Evolutionary conservation across 108 stramenopile species (phyloP), one percentile per base, ranked within the genome.

Genomic region (Nitzschia putrida): DNA sequence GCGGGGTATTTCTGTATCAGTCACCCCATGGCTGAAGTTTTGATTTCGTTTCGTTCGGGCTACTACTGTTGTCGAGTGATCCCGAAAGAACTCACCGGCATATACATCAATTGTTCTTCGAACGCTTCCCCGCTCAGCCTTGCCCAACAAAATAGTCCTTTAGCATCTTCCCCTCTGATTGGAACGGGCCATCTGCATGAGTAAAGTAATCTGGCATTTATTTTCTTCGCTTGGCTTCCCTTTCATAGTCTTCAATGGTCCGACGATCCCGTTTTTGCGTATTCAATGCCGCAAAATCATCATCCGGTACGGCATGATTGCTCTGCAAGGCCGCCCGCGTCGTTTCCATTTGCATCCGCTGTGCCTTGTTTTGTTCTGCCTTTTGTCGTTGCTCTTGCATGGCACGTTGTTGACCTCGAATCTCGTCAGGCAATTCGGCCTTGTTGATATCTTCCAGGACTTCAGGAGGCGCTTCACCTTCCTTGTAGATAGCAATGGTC

Each of bases 241-340:
- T 76, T 66, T 94, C 86, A 60, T 88, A 88, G 53, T 94, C 90
- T 69, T 91, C 93, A 57, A 94, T 80, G 8, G 90, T 94, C 34
- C 93, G 64, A 50, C 90, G 72, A 81, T 94, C 93, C 39, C 93
- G 79, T 68, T 94, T 94, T 22, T 87, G 71, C 38, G 79, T 81
- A 80, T 94, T 94, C 71, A 94, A 60, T 11, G 70, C 80, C 9
- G 78, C 76, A 38, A 90, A 75, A 58, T 88, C 74, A 20, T 61
- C 76, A 22, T 58, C 83, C 7, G 47, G 72, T n/a, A 54, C 57
- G 37, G 66, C 57, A 57, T 79, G 55, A 43, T 44, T 55, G 7
- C 57, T n/a, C 5, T 20, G 37, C 43, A 66, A 39, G 41, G 72
- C 58, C 38, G 37, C 29, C 25, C 20, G 39, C 11, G 41, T 64